Evolutionary conservation across 257 asterid genomes (phyloP), one percentile per base, ranked within the genome.

Genomic region (Solanum rostratum): DNA sequence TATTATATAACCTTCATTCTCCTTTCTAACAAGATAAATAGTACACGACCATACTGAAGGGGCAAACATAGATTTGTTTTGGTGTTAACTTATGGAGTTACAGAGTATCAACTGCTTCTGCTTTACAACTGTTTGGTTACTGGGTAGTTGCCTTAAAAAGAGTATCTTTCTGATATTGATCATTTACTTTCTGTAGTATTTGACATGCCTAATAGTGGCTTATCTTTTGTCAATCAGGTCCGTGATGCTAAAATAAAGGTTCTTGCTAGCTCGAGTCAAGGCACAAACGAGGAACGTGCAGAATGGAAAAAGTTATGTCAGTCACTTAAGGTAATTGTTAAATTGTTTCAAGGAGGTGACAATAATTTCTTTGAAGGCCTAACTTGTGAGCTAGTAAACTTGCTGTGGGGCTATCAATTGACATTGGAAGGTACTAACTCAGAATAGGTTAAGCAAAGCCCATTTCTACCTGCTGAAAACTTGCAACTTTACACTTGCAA

Each of bases 241-340:
- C 93, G 98, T 30, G 94, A 93, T 91, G 96, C 98, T 85, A 95
- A 96, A 91, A 93, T 96, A 85, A 93, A 85, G 88, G 94, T 96
- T 87, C 94, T 96, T 84, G 91, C 94, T 78, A 88, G 92, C 89
- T 91, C 93, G 85, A 93, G 90, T 83, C 97, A 84, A 86, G 89
- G 87, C 86, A 92, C 95, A 8, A 94, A 91, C 4, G 95, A 95
- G 93, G 98, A 95, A 86, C 87, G 90, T 39, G 81, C 92, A 50
- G 98, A 91, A 65, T 96, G 98, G 98, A 93, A 85, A 85, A 92
- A 92, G 91, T 89, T 95, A 88, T 89, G 98, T 19, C 19, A 24
- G 84, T 85, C 94, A 13, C 98, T 96, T 46, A 96, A 93, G 98
- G 98, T 94, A 85, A 78, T 85, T 76, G 83, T 84, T 70, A 74